Conservation (phyloP, 2,329 filamentous ascomycete genomes). For the Alternaria rosae region DNA sequence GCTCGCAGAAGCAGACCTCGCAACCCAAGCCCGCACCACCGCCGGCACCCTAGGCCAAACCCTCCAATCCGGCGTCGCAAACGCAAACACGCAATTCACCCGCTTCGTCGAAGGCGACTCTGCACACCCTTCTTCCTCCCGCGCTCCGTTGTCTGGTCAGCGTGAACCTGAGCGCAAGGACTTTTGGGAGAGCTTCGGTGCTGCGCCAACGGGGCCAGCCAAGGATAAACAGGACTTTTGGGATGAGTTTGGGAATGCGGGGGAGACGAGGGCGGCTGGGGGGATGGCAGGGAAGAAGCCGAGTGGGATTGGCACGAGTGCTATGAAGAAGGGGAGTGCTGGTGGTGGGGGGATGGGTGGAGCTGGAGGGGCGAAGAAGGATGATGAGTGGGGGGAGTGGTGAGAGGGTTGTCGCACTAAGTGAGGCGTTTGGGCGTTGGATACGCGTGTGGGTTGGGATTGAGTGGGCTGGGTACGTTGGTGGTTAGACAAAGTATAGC, state of each 20-base stretch:
- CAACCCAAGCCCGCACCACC: constrained; percentile 66
- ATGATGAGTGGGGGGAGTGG: constrained; percentile 66
- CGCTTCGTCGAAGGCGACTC: constrained; percentile 82
- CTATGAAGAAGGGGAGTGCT: constrained; percentile 62
- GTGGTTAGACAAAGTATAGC: neutral
- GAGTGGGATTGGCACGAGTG: constrained; percentile 68
- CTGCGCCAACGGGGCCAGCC: constrained; percentile 60
- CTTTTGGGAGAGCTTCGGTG: constrained; percentile 71
- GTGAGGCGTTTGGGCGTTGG: constrained; percentile 11
- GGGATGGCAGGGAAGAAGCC: constrained; percentile 47
- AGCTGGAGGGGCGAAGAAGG: constrained; percentile 56
- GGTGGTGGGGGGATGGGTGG: constrained; percentile 13
- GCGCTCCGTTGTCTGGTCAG: constrained; percentile 29
- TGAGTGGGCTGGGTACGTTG: neutral
- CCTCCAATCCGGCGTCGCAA: constrained; percentile 71
- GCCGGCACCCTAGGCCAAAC: constrained; percentile 64
- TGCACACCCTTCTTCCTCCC: constrained; percentile 8
- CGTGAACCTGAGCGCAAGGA: constrained; percentile 68
- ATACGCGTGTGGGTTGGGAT: neutral
- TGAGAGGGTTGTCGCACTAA: too few species aligned
- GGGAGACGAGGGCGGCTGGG: constrained; percentile 28
- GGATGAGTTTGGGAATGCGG: constrained; percentile 55
- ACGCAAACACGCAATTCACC: constrained; percentile 79
- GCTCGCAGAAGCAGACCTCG: constrained; percentile 73
- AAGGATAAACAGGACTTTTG: constrained; percentile 63